Evolutionary conservation across 768 basidiomycete species (phyloP).

Genomic region (Baorangia bicolor): DNA sequence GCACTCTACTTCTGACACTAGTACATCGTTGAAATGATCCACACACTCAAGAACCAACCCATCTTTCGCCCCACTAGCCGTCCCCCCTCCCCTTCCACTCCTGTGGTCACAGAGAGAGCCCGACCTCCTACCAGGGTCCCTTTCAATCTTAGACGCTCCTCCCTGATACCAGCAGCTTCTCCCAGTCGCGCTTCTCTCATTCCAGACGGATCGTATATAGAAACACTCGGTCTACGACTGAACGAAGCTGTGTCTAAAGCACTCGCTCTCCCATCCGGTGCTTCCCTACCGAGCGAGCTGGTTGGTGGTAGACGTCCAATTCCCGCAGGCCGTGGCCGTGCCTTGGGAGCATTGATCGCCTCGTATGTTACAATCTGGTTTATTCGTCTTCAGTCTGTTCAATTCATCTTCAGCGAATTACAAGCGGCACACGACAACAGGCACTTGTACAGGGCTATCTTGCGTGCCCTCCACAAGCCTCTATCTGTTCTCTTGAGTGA

Average conservation of each 20-base stretch:
- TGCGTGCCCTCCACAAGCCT: constrained; percentile 73
- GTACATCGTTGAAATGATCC: constrained; percentile 44
- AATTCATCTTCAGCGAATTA: constrained; percentile 53
- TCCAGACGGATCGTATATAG: constrained; percentile 80
- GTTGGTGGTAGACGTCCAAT: constrained; percentile 70
- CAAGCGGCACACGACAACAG: constrained; percentile 60
- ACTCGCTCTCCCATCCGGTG: constrained; percentile 60
- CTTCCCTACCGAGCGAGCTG: constrained; percentile 49
- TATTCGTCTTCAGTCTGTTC: constrained; percentile 12
- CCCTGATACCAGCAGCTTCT: constrained; percentile 35
- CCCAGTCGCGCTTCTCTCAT: constrained; percentile 45
- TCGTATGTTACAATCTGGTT: constrained; percentile 48
- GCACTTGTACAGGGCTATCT: constrained; percentile 65
- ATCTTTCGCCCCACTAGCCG: constrained; percentile 65
- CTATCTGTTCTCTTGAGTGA: constrained; percentile 72
- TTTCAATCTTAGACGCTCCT: constrained; percentile 57
- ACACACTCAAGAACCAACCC: constrained; percentile 65
- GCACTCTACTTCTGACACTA: too few species aligned
- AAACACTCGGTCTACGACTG: constrained; percentile 71
- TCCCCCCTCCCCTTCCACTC: constrained; percentile 54
- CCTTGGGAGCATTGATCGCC: constrained; percentile 66
- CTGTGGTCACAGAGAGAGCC: constrained; percentile 41
- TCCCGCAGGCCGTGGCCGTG: constrained; percentile 68
- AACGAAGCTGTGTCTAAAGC: constrained; percentile 82
- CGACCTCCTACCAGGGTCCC: constrained; percentile 60